These are phyloP conservation scores for Coemansia guatemalensis DNA, from an alignment of 192 early-diverging fungal species.

Conservation along the genomic window DNA sequence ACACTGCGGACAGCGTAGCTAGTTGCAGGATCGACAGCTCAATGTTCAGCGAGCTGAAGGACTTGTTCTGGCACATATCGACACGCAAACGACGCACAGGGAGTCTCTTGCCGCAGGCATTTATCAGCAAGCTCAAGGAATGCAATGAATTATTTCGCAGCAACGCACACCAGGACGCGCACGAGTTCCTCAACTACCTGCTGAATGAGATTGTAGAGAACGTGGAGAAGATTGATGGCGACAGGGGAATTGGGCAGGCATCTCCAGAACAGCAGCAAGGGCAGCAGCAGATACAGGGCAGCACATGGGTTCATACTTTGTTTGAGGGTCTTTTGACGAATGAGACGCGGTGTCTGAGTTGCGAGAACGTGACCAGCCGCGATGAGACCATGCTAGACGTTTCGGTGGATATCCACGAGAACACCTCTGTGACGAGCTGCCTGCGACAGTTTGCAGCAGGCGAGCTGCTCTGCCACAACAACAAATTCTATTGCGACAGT, in stretches of 20 bases:
- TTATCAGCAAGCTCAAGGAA: conserved; percentile 88
- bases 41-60: conserved; percentile 80
- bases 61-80: conserved; percentile 82
- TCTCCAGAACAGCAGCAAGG: conserved; percentile 32
- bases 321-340: conserved; percentile 96
- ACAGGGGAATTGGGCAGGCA: conserved; percentile 43
- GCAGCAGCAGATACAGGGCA: conserved; percentile 20
- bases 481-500: conserved; percentile 97
- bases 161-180: conserved; percentile 97
- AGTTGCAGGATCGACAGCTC: conserved; percentile 69
- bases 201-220: conserved; percentile 92
- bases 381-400: conserved; percentile 96
- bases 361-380: conserved; percentile 90
- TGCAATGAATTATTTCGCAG: conserved; percentile 93
- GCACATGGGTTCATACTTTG: conserved; percentile 91
- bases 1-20: conserved; percentile 31
- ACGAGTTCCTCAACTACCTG: conserved; percentile 95
- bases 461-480: conserved; percentile 92
- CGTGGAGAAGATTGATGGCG: conserved; percentile 61
- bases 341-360: conserved; percentile 96
- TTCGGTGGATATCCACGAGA: conserved; percentile 94
- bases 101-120: conserved; percentile 77
- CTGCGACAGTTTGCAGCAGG: conserved; percentile 94
- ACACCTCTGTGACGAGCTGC: conserved; percentile 92
- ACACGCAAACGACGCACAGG: conserved; percentile 82